These are phyloP conservation scores for Barbatosphaeria neglecta DNA, from an alignment of 495 filamentous ascomycete genomes.

Conservation along the genomic window DNA sequence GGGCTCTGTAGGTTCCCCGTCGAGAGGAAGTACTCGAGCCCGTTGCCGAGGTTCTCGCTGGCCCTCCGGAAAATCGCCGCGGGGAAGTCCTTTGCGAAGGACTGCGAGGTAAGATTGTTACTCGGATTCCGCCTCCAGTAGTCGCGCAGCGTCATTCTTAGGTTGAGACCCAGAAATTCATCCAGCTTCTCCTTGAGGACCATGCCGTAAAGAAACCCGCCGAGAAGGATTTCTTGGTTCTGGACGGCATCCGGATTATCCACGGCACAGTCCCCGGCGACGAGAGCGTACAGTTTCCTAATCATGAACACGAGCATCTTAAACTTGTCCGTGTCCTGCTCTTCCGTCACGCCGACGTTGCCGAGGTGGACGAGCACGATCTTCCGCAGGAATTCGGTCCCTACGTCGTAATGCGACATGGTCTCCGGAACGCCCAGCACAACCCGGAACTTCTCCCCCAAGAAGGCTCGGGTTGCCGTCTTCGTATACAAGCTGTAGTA, in stretches of 20 bases:
- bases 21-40: slow-evolving; percentile 88
- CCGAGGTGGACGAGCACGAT: slow-evolving; percentile 87
- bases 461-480: slow-evolving; percentile 63
- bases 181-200: slow-evolving; percentile 90
- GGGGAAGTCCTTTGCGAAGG: slow-evolving; percentile 69
- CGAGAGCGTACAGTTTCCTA: slow-evolving; percentile 83
- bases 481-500: slow-evolving; percentile 69
- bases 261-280: slow-evolving; percentile 78
- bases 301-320: slow-evolving; percentile 93
- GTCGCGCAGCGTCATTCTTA: slow-evolving; percentile 51
- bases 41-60: slow-evolving; percentile 78
- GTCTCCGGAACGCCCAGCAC: slow-evolving; percentile 71
- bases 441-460: slow-evolving; percentile 80
- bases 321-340: slow-evolving; percentile 84
- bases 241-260: slow-evolving; percentile 96
- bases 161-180: slow-evolving; percentile 60
- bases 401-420: slow-evolving; percentile 74
- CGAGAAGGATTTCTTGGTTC: slow-evolving; percentile 85
- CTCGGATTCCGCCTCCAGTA: slow-evolving; percentile 56
- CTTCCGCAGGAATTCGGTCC: slow-evolving; percentile 78
- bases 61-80: slow-evolving; percentile 62
- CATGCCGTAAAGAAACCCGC: slow-evolving; percentile 88
- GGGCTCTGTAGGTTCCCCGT: slow-evolving; percentile 89
- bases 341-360: slow-evolving; percentile 64
- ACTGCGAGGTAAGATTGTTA: slow-evolving; percentile 52